Evolutionary conservation across 2,329 filamentous ascomycete species (phyloP).

Genomic region (Podosphaera fusca): DNA sequence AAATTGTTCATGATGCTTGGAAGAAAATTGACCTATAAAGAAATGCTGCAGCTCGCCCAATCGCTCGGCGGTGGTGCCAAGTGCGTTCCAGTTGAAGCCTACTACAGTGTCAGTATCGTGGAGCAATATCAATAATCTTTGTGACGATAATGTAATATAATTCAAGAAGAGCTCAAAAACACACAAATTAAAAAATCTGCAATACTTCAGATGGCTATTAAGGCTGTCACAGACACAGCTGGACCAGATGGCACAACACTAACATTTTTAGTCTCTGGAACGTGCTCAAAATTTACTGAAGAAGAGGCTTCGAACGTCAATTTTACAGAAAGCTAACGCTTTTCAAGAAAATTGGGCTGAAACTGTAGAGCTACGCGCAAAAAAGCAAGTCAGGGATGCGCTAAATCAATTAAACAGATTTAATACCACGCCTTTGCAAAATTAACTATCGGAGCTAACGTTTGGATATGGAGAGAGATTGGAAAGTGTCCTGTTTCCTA

Average conservation of each 20-base stretch:
- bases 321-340: background rate
- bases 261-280: background rate
- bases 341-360: conserved; percentile 2
- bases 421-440: background rate
- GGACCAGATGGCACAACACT: background rate
- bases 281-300: background rate
- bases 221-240: background rate
- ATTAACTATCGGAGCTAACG: conserved; percentile 1
- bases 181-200: background rate
- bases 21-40: conserved; percentile 2
- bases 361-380: background rate
- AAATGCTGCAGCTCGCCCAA: background rate
- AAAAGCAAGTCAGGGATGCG: background rate
- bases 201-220: conserved; percentile 1
- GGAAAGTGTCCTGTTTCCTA: background rate
- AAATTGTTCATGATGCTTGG: background rate
- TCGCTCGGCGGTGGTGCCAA: background rate
- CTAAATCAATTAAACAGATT: conserved; percentile 1
- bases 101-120: conserved; percentile 1
- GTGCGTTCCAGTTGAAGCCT: background rate
- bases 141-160: background rate
- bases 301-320: background rate
- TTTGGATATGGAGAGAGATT: conserved; percentile 3
- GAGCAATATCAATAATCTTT: background rate
- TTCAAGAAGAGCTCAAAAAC: background rate